Conservation (phyloP, 1,284 basidiomycete genomes). For the Trichosporon asahii region DNA sequence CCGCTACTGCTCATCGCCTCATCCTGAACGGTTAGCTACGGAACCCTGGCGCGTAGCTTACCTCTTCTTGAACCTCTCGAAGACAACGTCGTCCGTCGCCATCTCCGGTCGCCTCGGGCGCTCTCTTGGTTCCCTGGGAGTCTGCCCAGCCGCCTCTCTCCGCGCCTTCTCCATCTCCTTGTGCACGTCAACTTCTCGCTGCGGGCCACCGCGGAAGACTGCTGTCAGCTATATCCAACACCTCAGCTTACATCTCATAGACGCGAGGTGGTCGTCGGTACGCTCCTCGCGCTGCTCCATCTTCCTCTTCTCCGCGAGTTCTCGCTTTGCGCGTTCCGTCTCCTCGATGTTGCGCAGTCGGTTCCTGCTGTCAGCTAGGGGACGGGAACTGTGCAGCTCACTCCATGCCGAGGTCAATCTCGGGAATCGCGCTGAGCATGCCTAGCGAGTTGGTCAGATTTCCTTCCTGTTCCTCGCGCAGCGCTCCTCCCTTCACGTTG, state of each 20-base stretch:
- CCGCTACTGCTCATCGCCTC: neutral
- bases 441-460: slow-evolving; percentile 86
- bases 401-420: slow-evolving; percentile 98
- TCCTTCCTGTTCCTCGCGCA: slow-evolving; percentile 65
- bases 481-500: slow-evolving; percentile 40
- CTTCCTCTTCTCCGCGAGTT: slow-evolving; percentile 63
- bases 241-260: slow-evolving; percentile 69
- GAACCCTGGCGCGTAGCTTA: slow-evolving; percentile 17
- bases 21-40: neutral
- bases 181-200: slow-evolving; percentile 71
- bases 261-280: slow-evolving; percentile 65
- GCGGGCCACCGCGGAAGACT: slow-evolving; percentile 77
- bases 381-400: slow-evolving; percentile 54
- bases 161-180: slow-evolving; percentile 81
- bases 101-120: slow-evolving; percentile 56
- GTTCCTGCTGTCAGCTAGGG: slow-evolving; percentile 56
- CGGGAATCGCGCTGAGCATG: slow-evolving; percentile 94
- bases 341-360: slow-evolving; percentile 93
- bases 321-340: slow-evolving; percentile 89
- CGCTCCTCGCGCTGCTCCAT: slow-evolving; percentile 49
- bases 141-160: slow-evolving; percentile 71
- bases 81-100: slow-evolving; percentile 85
- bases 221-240: slow-evolving; percentile 4
- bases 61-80: slow-evolving; percentile 56
- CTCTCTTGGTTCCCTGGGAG: slow-evolving; percentile 56